Evolutionary conservation across 345 rosid genomes (phyloP).

Genomic region (Acer yangbiense): DNA sequence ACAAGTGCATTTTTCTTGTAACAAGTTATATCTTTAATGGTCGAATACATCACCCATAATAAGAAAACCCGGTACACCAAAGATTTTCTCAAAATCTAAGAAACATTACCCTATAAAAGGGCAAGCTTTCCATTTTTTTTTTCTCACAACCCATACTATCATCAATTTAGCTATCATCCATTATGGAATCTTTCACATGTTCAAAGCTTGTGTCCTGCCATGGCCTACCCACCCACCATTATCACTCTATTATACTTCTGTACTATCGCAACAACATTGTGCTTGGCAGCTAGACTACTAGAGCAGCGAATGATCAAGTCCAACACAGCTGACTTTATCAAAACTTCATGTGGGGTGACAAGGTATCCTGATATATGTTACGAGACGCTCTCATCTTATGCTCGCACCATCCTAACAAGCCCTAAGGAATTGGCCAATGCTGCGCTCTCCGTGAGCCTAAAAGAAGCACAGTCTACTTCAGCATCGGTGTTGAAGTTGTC

Average conservation of each 20-base stretch:
- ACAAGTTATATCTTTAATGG: too few relatives aligned
- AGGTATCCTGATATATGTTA: conserved; percentile 41
- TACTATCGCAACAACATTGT: not conserved
- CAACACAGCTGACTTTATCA: conserved; percentile 26
- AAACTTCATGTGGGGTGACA: conserved; percentile 39
- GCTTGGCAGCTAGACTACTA: conserved; percentile 7
- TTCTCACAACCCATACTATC: not conserved
- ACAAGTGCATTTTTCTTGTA: too few relatives aligned
- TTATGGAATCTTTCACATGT: conserved; percentile 13
- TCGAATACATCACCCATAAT: too few relatives aligned
- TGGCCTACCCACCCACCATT: conserved; percentile 7
- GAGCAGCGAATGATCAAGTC: not conserved
- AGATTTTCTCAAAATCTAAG: too few relatives aligned
- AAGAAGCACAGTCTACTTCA: conserved; percentile 21
- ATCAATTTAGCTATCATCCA: not conserved
- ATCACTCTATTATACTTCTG: conserved; percentile 5
- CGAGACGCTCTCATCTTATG: conserved; percentile 37
- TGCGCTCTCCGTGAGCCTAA: conserved; percentile 34
- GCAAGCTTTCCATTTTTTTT: too few relatives aligned
- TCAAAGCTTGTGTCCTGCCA: conserved; percentile 12
- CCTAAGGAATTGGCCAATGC: conserved; percentile 34
- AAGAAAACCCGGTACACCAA: too few relatives aligned
- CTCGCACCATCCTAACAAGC: conserved; percentile 24
- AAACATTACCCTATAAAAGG: conserved; percentile 5
- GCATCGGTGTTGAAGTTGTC: conserved; percentile 16